Evolutionary conservation across 768 basidiomycete genomes (phyloP), one percentile per base, ranked within the genome.

Genomic region (Russula vinacea): DNA sequence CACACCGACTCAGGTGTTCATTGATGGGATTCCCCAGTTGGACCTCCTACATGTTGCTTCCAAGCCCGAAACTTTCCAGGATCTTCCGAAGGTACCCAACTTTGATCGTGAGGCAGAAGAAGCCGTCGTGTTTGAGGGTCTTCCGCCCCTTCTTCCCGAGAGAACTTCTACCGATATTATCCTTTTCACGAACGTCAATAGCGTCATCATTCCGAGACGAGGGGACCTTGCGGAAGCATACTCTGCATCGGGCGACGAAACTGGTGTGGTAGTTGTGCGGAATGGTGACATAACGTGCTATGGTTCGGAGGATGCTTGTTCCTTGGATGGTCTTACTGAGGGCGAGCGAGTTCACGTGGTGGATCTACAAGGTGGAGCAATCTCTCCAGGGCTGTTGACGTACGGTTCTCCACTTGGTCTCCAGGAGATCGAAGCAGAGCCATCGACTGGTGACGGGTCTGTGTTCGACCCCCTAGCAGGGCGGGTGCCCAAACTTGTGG

Each of bases 1-100:
- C 0, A 92, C 90, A 1, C 92, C 93, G 0, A 74, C 77, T 4
- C 91, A 94, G 70, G 90, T 92, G 32, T 95, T 87, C 79, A 90
- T 94, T 64, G 92, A 95, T 70, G 93, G 92, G 3, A 87, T 94
- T 55, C 71, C 88, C 0, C 92, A 95, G 69, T 69, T 88, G 2
- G 70, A 76, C 51, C 70, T 74, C 3, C 80, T 86, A 3, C 72
- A 78, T 67, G 72, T 81, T 19, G 72, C 79, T 44, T 53, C 74
- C 56, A 94, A 95, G 71, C 83, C 88, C 0, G 53, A 66, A 1
- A 60, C 73, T 8, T 77, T 83, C 65, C 90, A 93, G 68, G 66
- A 75, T 9, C 74, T 75, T 1, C 85, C 86, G 5, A 73, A 76
- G 37, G 81, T 81, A 0, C 86, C 87, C 5, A 78, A 88, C 68